Conservation (phyloP, 495 filamentous ascomycete species). For the Tuber aestivum region DNA sequence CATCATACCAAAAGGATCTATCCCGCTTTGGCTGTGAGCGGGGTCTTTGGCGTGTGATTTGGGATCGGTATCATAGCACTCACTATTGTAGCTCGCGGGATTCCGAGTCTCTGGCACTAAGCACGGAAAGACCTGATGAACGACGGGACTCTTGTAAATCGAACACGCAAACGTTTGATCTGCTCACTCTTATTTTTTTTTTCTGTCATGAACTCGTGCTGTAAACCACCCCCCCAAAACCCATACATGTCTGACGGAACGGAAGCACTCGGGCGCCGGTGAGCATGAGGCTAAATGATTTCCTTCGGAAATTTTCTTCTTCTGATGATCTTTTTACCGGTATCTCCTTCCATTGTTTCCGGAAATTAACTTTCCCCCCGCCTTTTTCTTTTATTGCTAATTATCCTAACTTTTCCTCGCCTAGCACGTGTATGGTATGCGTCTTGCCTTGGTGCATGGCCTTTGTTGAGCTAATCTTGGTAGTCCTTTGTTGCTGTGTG, state of each 20-base stretch:
- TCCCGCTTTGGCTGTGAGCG: background rate
- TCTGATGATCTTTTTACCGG: background rate
- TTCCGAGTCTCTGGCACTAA: background rate
- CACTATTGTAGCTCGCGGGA: background rate
- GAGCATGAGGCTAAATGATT: background rate
- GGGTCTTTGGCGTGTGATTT: background rate
- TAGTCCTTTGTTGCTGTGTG: slow-evolving; percentile 34
- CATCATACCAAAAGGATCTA: background rate
- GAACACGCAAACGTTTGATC: background rate
- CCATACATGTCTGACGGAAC: background rate
- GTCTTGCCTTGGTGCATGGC: slow-evolving; percentile 36
- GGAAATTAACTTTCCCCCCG: background rate
- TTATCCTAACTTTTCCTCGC: slow-evolving; percentile 29
- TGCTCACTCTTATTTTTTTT: background rate
- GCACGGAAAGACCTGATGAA: background rate
- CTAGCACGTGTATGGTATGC: slow-evolving; percentile 35
- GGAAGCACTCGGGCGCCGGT: background rate
- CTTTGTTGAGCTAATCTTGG: slow-evolving; percentile 36
- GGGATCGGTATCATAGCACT: background rate
- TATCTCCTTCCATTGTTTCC: background rate
- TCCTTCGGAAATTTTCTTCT: background rate
- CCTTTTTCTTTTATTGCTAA: slow-evolving; percentile 4
- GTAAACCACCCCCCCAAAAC: background rate
- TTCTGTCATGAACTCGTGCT: background rate
- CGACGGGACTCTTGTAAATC: background rate